Conservation (phyloP, 2,329 filamentous ascomycete genomes). For the Trichoderma guizhouense region DNA sequence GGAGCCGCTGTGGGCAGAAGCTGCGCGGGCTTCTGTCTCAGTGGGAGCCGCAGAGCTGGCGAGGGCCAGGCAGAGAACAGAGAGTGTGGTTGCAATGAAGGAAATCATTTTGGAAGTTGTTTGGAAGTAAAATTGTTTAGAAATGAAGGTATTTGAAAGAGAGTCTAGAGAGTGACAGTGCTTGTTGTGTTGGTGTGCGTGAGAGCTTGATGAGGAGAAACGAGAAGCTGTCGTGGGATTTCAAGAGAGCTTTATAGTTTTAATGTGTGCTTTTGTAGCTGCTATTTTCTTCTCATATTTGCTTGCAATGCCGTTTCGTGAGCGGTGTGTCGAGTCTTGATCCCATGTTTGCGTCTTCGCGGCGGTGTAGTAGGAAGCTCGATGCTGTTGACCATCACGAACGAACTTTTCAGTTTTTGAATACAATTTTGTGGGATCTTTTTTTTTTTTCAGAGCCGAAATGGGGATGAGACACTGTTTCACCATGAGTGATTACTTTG, state of each 20-base stretch:
- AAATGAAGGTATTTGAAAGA: neutral
- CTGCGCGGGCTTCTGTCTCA: neutral
- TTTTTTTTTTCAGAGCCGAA: neutral
- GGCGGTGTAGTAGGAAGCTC: neutral
- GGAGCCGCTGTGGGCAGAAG: slow-evolving; percentile 8
- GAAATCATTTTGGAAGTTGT: slow-evolving; percentile 13
- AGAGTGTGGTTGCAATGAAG: neutral
- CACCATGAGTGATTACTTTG: neutral
- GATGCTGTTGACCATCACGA: neutral
- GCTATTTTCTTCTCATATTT: neutral
- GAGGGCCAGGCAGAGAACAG: slow-evolving; percentile 13
- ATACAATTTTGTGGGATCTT: neutral
- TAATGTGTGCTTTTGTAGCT: neutral
- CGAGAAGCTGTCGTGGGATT: slow-evolving; percentile 1
- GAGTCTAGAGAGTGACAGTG: neutral
- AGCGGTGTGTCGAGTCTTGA: neutral
- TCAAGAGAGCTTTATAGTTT: slow-evolving; percentile 10
- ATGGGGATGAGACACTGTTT: neutral
- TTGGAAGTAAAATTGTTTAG: too few species aligned
- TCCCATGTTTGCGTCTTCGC: neutral
- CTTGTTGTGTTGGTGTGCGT: neutral
- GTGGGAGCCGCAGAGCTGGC: slow-evolving; percentile 12
- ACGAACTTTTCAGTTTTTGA: neutral
- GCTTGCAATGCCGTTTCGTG: neutral
- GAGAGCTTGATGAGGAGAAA: neutral